Evolutionary conservation across 306 rosid species (phyloP).

Genomic region (Begonia masoniana): DNA sequence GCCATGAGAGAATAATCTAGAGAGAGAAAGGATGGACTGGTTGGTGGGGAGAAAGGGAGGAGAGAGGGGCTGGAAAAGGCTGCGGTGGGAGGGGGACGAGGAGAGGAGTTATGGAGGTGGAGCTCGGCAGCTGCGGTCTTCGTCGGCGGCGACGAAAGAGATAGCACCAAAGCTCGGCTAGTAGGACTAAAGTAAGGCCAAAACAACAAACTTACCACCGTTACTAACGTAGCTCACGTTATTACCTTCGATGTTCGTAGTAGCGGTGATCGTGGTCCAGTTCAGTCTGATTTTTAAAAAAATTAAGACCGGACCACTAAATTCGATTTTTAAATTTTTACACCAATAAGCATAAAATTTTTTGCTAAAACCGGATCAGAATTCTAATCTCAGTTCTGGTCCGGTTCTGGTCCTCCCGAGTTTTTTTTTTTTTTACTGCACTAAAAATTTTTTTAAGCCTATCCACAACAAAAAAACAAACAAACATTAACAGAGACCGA

Average conservation of each 20-base stretch:
- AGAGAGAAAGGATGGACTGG: slow-evolving; percentile 18
- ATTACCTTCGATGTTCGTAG: slow-evolving; percentile 58
- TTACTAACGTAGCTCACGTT: slow-evolving; percentile 72
- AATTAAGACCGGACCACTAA: no score
- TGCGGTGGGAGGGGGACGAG: not conserved
- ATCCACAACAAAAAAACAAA: no score
- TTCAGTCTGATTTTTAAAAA: no score
- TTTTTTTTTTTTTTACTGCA: no score
- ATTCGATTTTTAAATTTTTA: no score
- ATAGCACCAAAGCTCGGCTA: slow-evolving; percentile 87
- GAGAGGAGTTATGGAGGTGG: slow-evolving; percentile 18
- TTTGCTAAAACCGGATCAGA: no score
- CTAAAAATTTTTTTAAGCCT: no score
- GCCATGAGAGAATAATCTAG: slow-evolving; percentile 48
- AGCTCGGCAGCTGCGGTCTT: not conserved
- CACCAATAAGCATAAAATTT: no score
- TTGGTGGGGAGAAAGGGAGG: slow-evolving; percentile 1
- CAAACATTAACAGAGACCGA: no score
- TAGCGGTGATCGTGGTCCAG: no score
- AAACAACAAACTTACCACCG: slow-evolving; percentile 70
- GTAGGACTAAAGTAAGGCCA: slow-evolving; percentile 68
- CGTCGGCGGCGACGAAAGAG: slow-evolving; percentile 70
- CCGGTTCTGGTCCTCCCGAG: no score
- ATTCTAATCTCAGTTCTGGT: no score
- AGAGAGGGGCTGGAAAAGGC: slow-evolving; percentile 4